A percentile compares a stretch with the other conserved stretches of the same genome.
These are phyloP conservation scores for Penicillium bialowiezense DNA, from an alignment of 495 filamentous ascomycete genomes.

Conservation along the genomic window DNA sequence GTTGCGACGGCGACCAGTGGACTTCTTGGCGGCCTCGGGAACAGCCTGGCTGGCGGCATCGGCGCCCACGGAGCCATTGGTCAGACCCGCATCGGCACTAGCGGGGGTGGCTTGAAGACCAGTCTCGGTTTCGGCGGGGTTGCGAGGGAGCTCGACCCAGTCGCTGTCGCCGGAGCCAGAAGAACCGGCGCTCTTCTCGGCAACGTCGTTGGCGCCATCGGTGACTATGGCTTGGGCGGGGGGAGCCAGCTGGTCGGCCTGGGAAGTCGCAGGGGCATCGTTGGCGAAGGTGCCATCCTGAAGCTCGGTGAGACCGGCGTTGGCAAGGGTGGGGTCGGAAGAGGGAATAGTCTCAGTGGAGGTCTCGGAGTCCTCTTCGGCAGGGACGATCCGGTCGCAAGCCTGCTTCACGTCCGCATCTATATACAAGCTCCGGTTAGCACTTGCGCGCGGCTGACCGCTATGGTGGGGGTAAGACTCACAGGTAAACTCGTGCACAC, in stretches of 20 bases:
- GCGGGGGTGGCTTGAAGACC: conserved; percentile 58
- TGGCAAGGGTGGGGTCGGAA: conserved; percentile 73
- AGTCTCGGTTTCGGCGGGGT: conserved; percentile 72
- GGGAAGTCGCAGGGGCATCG: conserved; percentile 17
- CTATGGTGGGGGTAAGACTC: conserved; percentile 32
- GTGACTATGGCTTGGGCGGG: conserved; percentile 55
- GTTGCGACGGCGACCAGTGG: conserved; percentile 51
- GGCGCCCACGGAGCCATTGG: conserved; percentile 15
- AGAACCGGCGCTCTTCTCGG: conserved; percentile 66
- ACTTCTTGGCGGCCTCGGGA: conserved; percentile 40
- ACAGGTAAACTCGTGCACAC: conserved; percentile 73
- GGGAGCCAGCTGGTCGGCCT: conserved; percentile 37
- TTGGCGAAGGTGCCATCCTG: conserved; percentile 37
- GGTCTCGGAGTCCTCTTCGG: conserved; percentile 18
- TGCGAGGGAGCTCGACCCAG: conserved; percentile 75
- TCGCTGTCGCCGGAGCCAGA: conserved; percentile 58
- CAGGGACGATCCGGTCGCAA: conserved; percentile 39
- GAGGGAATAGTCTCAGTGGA: conserved; percentile 35
- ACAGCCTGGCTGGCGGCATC: conserved; percentile 16
- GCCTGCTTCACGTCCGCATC: conserved; percentile 66
- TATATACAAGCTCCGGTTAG: conserved; percentile 36
- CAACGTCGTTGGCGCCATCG: conserved; percentile 64
- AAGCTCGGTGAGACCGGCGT: conserved; percentile 76
- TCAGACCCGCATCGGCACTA: conserved; percentile 27
- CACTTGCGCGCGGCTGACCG: not conserved